Base-by-base conservation (phyloP, 192 early-diverging fungal genomes). In the Coemansia sp. region DNA sequence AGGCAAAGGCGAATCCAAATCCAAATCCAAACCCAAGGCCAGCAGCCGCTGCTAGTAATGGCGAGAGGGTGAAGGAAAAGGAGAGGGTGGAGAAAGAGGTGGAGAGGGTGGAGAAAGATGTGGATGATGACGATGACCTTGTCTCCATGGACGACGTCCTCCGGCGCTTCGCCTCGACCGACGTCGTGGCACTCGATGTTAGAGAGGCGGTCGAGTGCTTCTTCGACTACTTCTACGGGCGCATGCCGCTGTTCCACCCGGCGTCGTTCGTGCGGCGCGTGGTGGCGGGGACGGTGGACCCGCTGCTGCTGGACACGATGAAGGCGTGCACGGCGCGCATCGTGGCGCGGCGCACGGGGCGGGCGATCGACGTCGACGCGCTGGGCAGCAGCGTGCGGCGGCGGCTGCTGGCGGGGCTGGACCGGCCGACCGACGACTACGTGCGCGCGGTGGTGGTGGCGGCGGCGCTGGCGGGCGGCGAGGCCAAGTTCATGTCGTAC, bases 201-300 rank as follows among this genome's bases (percentile, higher is more conserved):
- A 68, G 73, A 49, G 59, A 76, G 22, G 73, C 79, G 0, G 73
- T 82, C 22, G 43, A 60, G 32, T 75, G 32, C 73, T 82, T 64
- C 56, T 73, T 82, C 43, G 79, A 82, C 73, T 73, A 73, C 27
- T 57, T 82, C 56, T 82, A 82, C 43, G 73, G 64, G 17, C 70
- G 72, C 46, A 74, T 64, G 54, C 79, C 79, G 14, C 67, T 82
- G 37, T 76, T 82, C 70, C 79, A 82, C 32, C 79, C 79, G 7
- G 79, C 79, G 17, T 56, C 79, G 61, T 71, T 82, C 25, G 68
- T 82, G 51, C 62, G 73, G 38, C 73, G 79, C 43, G 58, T 82
- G 1, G 70, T 74, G 10, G 64, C 64, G 29, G 73, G 70, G 29
- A 54, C 59, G 39, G 73, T 76, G 9, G 73, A 76, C 37, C 53